These are phyloP conservation scores for Skeletonema potamos DNA, from an alignment of 108 stramenopile species.

Conservation along the genomic window DNA sequence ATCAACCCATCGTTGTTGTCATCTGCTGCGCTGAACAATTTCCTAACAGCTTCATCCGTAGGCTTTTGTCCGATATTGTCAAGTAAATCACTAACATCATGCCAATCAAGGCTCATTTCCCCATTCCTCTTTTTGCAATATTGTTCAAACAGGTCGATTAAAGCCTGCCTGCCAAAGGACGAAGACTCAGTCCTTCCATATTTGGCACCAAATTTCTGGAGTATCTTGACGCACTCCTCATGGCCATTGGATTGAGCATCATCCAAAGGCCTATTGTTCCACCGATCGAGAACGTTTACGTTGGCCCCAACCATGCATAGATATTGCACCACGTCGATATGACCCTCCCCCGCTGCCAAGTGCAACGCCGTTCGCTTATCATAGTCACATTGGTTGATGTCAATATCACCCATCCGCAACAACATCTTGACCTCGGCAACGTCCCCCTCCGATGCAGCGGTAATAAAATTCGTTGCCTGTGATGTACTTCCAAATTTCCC, in stretches of 20 bases:
- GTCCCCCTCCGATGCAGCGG: constrained; percentile 55
- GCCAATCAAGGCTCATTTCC: constrained; percentile 40
- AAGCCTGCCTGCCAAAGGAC: constrained; percentile 33
- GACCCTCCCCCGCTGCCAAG: constrained; percentile 52
- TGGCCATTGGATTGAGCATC: constrained; percentile 35
- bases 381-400: constrained; percentile 48
- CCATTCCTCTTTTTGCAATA: constrained; percentile 46
- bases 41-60: constrained; percentile 44
- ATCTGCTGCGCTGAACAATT: constrained; percentile 67
- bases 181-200: constrained; percentile 1
- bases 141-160: constrained; percentile 71
- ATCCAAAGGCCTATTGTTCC: constrained; percentile 54
- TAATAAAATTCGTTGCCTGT: constrained; percentile 42
- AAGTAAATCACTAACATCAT: constrained; percentile 56
- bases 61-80: constrained; percentile 64
- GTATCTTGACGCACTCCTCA: constrained; percentile 14
- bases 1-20: constrained; percentile 58
- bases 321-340: constrained; percentile 43
- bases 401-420: constrained; percentile 33
- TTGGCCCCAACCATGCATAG: constrained; percentile 50
- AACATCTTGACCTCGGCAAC: constrained; percentile 37
- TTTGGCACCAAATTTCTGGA: constrained; percentile 32
- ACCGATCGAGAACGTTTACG: constrained; percentile 51
- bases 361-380: constrained; percentile 63
- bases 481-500: constrained; percentile 45